A percentile compares a stretch with the other conserved stretches of the same genome.
phyloP scores from a whole-genome alignment of 1,284 basidiomycete species.

The Papiliotrema nemorosa region DNA sequence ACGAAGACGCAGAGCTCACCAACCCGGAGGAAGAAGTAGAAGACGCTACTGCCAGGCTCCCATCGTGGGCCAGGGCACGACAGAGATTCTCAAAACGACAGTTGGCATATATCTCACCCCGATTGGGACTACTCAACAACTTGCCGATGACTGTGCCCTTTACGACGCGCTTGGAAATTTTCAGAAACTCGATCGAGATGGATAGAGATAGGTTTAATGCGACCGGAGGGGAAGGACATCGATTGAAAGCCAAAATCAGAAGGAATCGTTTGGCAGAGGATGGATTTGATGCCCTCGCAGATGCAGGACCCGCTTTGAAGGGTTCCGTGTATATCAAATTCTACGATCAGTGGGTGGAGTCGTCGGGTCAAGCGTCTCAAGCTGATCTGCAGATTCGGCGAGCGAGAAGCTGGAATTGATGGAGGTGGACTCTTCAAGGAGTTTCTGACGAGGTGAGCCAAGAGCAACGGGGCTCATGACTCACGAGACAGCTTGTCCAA shows the following conservation, averaged over 20 bases:
- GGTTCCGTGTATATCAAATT: constrained; percentile 80
- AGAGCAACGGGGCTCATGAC: not conserved
- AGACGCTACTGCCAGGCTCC: constrained; percentile 20
- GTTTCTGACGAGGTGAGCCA: constrained; percentile 69
- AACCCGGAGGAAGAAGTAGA: constrained; percentile 20
- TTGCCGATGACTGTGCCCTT: constrained; percentile 97
- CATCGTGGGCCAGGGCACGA: constrained; percentile 32
- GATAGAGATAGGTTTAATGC: constrained; percentile 5
- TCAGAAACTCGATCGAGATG: constrained; percentile 68
- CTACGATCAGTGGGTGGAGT: constrained; percentile 70
- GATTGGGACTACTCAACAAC: constrained; percentile 87
- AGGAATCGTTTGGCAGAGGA: constrained; percentile 77
- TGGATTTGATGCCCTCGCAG: constrained; percentile 67
- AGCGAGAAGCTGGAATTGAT: constrained; percentile 55
- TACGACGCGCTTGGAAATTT: constrained; percentile 81
- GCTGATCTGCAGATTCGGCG: constrained; percentile 27
- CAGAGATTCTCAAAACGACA: constrained; percentile 64
- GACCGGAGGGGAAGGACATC: constrained; percentile 1
- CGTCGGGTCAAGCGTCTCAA: constrained; percentile 1
- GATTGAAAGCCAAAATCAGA: constrained; percentile 60
- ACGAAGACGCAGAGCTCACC: constrained; percentile 51
- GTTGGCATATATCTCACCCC: constrained; percentile 70
- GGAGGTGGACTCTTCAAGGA: constrained; percentile 98
- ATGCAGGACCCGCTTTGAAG: constrained; percentile 69
- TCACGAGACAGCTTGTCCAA: constrained; percentile 63